Conservation (phyloP, 805 yeast species). For the Sugiyamaella smithiae region DNA sequence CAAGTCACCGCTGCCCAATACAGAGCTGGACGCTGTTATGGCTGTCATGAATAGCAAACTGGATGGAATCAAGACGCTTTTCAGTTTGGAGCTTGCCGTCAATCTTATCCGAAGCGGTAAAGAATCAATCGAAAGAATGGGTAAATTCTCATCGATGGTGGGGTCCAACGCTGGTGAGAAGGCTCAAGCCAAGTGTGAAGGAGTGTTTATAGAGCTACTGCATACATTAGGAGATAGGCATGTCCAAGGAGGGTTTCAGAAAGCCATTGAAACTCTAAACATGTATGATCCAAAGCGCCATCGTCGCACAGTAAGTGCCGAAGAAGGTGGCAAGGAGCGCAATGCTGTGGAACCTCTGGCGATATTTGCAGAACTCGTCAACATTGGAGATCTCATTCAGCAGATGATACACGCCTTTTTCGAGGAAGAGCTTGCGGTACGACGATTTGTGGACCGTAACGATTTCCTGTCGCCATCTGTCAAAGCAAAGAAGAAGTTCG, state of each 20-base stretch:
- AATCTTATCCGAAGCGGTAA: conserved; percentile 68
- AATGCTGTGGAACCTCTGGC: conserved; percentile 72
- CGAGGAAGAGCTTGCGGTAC: conserved; percentile 67
- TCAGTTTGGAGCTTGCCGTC: conserved; percentile 78
- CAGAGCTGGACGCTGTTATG: conserved; percentile 76
- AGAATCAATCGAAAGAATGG: conserved; percentile 56
- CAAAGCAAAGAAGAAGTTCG: conserved; percentile 77
- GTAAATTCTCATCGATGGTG: conserved; percentile 41
- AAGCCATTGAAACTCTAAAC: conserved; percentile 67
- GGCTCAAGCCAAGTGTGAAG: conserved; percentile 50
- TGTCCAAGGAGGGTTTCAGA: conserved; percentile 78
- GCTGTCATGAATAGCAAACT: conserved; percentile 74
- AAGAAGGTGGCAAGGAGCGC: conserved; percentile 20
- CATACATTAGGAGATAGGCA: conserved; percentile 67
- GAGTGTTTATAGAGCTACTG: conserved; percentile 66
- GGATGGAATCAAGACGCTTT: conserved; percentile 68
- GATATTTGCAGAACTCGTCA: conserved; percentile 84
- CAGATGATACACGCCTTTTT: conserved; percentile 91
- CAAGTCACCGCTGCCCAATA: conserved; percentile 38
- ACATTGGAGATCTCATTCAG: conserved; percentile 86
- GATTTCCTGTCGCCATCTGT: conserved; percentile 78
- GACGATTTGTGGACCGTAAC: conserved; percentile 61
- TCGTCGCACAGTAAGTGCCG: conserved; percentile 27
- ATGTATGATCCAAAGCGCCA: conserved; percentile 61
- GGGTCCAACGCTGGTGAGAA: conserved; percentile 29